Evolutionary conservation across 2,329 filamentous ascomycete genomes (phyloP).

Genomic region (Colletotrichum cordylinicola): DNA sequence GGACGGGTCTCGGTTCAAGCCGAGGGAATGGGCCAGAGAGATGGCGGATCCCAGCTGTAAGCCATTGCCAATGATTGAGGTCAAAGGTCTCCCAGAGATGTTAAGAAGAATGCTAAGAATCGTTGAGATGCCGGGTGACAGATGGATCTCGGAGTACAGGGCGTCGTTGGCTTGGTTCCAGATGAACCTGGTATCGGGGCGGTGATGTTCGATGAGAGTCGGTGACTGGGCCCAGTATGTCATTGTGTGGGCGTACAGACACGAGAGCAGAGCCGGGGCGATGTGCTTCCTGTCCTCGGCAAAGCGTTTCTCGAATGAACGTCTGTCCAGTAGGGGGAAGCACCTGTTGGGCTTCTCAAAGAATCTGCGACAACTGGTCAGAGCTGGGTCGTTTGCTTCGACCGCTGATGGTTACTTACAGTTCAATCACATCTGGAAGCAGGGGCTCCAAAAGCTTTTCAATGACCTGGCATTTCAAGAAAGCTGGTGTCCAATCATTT

Average conservation of each 20-base stretch:
- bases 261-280: slow-evolving; percentile 61
- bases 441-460: slow-evolving; percentile 65
- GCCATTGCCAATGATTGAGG: slow-evolving; percentile 64
- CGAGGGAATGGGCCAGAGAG: slow-evolving; percentile 58
- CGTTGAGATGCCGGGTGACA: slow-evolving; percentile 63
- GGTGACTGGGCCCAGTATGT: slow-evolving; percentile 62
- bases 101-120: slow-evolving; percentile 64
- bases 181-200: slow-evolving; percentile 64
- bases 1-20: slow-evolving; percentile 57
- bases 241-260: slow-evolving; percentile 62
- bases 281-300: slow-evolving; percentile 49
- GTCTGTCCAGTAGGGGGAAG: slow-evolving; percentile 65
- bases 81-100: slow-evolving; percentile 64
- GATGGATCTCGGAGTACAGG: slow-evolving; percentile 63
- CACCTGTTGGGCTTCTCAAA: slow-evolving; percentile 62
- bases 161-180: slow-evolving; percentile 68
- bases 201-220: slow-evolving; percentile 46
- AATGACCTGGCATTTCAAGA: slow-evolving; percentile 57
- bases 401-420: slow-evolving; percentile 37
- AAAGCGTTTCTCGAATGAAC: slow-evolving; percentile 56
- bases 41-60: slow-evolving; percentile 55
- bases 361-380: slow-evolving; percentile 43
- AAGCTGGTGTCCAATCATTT: slow-evolving; percentile 41
- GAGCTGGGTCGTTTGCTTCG: background rate
- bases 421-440: slow-evolving; percentile 52